phyloP scores from a whole-genome alignment of 768 basidiomycete genomes.

The Boletellus ananiceps region DNA sequence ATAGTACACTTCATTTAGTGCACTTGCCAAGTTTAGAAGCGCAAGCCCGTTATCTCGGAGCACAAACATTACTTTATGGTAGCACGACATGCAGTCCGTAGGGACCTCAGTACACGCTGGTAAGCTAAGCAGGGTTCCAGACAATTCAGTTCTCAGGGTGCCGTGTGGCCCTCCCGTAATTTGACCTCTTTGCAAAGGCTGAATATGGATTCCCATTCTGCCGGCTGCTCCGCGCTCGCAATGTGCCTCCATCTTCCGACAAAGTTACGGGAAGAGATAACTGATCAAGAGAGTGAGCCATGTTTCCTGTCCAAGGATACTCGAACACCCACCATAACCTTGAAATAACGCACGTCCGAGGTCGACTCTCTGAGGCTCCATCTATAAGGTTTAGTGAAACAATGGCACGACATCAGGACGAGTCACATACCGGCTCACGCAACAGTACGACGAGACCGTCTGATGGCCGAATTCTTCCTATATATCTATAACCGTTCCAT shows the following conservation, averaged over 20 bases:
- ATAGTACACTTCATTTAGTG: background rate
- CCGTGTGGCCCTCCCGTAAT: slow-evolving; percentile 2
- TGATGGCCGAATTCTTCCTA: slow-evolving; percentile 53
- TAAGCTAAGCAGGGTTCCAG: background rate
- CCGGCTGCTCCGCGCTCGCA: slow-evolving; percentile 30
- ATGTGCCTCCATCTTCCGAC: slow-evolving; percentile 44
- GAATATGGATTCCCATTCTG: slow-evolving; percentile 51
- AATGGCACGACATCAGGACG: background rate
- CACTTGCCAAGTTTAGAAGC: slow-evolving; percentile 8
- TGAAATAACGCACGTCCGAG: slow-evolving; percentile 40
- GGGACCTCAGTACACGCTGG: too few species aligned
- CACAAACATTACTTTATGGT: background rate
- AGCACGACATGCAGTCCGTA: background rate
- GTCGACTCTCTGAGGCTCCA: slow-evolving; percentile 24
- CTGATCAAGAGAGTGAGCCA: slow-evolving; percentile 28
- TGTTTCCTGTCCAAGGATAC: background rate
- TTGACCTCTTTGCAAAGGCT: slow-evolving; percentile 42
- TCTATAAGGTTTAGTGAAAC: slow-evolving; percentile 12
- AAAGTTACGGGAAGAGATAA: slow-evolving; percentile 47
- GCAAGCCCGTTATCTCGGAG: background rate
- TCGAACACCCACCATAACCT: slow-evolving; percentile 40
- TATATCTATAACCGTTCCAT: slow-evolving; percentile 54
- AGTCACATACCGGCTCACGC: slow-evolving; percentile 45
- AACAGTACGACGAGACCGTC: slow-evolving; percentile 57
- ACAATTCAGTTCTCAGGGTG: background rate